Conservation (phyloP, 208 protist species). For the Acanthamoeba triangularis region DNA sequence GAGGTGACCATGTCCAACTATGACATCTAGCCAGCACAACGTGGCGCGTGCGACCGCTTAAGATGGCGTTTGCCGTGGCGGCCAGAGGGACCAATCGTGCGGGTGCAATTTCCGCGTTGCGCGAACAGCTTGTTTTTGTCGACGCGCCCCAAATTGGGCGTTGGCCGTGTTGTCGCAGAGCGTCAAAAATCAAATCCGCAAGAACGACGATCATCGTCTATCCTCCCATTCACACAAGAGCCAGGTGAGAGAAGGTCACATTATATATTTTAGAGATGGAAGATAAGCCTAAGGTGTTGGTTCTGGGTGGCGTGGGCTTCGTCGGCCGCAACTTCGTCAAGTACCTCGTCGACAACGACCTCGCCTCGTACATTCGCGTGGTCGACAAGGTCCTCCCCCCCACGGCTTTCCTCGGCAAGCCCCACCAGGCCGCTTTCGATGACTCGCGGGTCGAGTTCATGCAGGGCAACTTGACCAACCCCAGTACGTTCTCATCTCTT, state of each 20-base stretch:
- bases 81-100: not conserved
- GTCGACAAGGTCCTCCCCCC: conserved; percentile 91
- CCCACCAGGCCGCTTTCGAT: conserved; percentile 87
- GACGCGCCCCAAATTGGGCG: not conserved
- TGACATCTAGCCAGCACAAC: not conserved
- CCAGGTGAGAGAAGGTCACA: not conserved
- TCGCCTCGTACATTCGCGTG: conserved; percentile 87
- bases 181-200: not conserved
- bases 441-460: conserved; percentile 91
- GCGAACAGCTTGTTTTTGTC: not conserved
- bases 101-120: not conserved
- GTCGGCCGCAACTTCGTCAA: conserved; percentile 94
- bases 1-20: conserved; percentile 46
- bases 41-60: too few relatives aligned
- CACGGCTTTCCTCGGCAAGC: conserved; percentile 81
- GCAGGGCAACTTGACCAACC: conserved; percentile 91
- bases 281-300: conserved; percentile 86
- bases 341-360: conserved; percentile 91
- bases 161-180: not conserved
- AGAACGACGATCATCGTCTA: not conserved
- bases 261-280: not conserved
- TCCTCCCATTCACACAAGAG: not conserved
- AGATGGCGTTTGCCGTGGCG: too few relatives aligned
- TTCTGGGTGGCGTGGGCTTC: conserved; percentile 93
- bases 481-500: conserved; percentile 58